phyloP scores from a whole-genome alignment of 2,329 filamentous ascomycete genomes.

The Nigrospora oryzae region DNA sequence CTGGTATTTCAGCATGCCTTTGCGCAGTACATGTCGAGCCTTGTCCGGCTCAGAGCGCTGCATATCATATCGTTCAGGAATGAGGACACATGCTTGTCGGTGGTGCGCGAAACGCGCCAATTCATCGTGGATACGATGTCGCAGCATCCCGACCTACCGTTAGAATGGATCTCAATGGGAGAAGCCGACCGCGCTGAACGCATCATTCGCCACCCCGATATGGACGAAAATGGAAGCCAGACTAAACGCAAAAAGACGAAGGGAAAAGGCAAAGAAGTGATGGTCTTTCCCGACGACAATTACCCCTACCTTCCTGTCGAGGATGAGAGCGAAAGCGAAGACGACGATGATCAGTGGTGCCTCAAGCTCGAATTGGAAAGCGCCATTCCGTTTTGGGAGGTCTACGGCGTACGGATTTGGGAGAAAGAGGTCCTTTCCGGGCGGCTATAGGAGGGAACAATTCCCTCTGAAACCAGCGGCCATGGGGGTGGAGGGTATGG shows the following conservation, averaged over 20 bases:
- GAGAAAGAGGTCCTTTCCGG: constrained; percentile 45
- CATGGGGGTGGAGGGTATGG: no score
- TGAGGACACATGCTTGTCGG: constrained; percentile 47
- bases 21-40: constrained; percentile 41
- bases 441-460: constrained; percentile 19
- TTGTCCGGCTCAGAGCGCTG: constrained; percentile 42
- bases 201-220: constrained; percentile 29
- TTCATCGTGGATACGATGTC: constrained; percentile 51
- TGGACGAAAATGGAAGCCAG: constrained; percentile 23
- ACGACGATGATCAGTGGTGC: constrained; percentile 15
- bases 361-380: constrained; percentile 29
- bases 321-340: constrained; percentile 23
- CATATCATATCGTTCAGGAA: constrained; percentile 46
- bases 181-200: constrained; percentile 38
- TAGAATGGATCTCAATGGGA: constrained; percentile 51
- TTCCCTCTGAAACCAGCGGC: no score
- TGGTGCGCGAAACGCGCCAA: constrained; percentile 46
- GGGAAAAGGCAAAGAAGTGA: constrained; percentile 20
- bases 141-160: constrained; percentile 43
- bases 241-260: constrained; percentile 17
- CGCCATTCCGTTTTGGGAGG: constrained; percentile 31
- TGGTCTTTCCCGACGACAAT: constrained; percentile 17
- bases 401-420: constrained; percentile 45
- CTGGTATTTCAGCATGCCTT: constrained; percentile 39
- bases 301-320: constrained; percentile 10